A percentile compares a stretch with the other conserved stretches of the same genome.
Conservation (phyloP, 2,329 filamentous ascomycete genomes). For the Nemania serpens region DNA sequence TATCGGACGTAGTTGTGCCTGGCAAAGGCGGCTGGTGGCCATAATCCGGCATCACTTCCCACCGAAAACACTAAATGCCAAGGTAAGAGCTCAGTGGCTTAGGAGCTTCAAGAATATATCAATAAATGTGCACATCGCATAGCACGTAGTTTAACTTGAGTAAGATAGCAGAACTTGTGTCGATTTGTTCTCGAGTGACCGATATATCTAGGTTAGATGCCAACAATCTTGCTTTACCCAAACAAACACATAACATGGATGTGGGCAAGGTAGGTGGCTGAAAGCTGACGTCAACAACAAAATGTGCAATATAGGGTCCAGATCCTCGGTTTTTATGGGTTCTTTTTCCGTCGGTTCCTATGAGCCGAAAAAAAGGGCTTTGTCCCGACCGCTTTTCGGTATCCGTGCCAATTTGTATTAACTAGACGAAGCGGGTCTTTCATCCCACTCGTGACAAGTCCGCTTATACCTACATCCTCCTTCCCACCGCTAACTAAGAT, state of each 20-base stretch:
- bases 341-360: neutral
- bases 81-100: no score
- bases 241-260: neutral
- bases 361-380: neutral
- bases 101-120: no score
- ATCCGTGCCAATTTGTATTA: constrained; percentile 5
- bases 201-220: neutral
- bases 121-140: no score
- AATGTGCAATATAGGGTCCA: neutral
- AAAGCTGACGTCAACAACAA: neutral
- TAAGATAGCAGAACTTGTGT: no score
- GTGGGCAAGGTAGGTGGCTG: neutral
- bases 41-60: neutral
- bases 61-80: no score
- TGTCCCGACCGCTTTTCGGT: constrained; percentile 1
- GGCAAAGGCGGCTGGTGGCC: neutral
- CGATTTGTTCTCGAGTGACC: neutral
- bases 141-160: no score
- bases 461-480: neutral
- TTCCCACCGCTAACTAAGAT: constrained; percentile 1
- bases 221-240: neutral
- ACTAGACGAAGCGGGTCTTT: constrained; percentile 19
- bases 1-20: neutral
- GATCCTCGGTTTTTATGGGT: neutral
- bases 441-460: neutral